Conservation (phyloP, 202 grass and related monocot genomes). For the Saccharum hybrid region DNA sequence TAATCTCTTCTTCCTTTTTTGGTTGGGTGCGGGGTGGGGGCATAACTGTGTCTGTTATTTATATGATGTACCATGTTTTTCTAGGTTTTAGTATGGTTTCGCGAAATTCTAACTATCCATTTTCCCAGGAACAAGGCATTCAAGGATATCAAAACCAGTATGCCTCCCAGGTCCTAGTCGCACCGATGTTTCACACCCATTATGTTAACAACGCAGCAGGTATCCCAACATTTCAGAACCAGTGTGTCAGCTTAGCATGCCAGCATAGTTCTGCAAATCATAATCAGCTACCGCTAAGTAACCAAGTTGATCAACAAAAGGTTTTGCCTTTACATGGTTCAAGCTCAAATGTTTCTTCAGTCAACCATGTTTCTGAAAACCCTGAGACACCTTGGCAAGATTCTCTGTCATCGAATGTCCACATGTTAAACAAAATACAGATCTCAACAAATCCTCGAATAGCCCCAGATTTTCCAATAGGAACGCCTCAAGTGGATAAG, state of each 20-base stretch:
- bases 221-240: slow-evolving; percentile 33
- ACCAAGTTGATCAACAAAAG: slow-evolving; percentile 64
- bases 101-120: slow-evolving; percentile 15
- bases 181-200: slow-evolving; percentile 38
- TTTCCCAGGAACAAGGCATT: slow-evolving; percentile 19
- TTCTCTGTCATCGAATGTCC: slow-evolving; percentile 43
- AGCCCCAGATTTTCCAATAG: slow-evolving; percentile 56
- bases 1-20: background rate
- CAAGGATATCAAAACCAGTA: slow-evolving; percentile 49
- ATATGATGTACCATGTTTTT: slow-evolving; percentile 24
- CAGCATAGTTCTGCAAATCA: slow-evolving; percentile 48
- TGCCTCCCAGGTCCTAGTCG: background rate
- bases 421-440: slow-evolving; percentile 71
- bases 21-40: background rate
- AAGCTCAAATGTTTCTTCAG: slow-evolving; percentile 59
- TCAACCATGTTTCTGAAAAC: slow-evolving; percentile 52
- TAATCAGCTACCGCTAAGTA: slow-evolving; percentile 50
- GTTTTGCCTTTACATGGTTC: slow-evolving; percentile 54
- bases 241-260: slow-evolving; percentile 48
- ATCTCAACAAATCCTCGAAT: slow-evolving; percentile 86
- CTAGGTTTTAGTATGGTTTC: slow-evolving; percentile 3
- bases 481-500: slow-evolving; percentile 48
- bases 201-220: slow-evolving; percentile 21
- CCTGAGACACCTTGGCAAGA: slow-evolving; percentile 43
- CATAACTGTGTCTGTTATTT: slow-evolving; percentile 18